Evolutionary conservation across 257 asterid species (phyloP).

Genomic region (Nicotiana paniculata): DNA sequence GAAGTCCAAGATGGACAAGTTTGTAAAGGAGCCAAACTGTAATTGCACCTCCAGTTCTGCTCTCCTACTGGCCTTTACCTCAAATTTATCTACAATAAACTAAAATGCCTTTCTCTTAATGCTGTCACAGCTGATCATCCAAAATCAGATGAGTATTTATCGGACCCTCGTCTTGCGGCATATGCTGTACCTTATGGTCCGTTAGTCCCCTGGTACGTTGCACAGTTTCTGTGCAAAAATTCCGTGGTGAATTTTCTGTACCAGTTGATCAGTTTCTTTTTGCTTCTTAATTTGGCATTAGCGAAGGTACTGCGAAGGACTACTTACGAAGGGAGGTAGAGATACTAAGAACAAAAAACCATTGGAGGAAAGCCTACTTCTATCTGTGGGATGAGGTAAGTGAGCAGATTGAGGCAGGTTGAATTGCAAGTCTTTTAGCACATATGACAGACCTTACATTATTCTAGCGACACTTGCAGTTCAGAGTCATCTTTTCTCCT

Average conservation of each 20-base stretch:
- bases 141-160: constrained; percentile 87
- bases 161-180: constrained; percentile 96
- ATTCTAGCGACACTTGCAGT: neutral
- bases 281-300: constrained; percentile 40
- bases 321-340: constrained; percentile 82
- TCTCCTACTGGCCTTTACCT: neutral
- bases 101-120: neutral
- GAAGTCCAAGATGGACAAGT: neutral
- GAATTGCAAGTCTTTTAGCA: neutral
- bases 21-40: neutral
- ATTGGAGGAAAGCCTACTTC: constrained; percentile 97
- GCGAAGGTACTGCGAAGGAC: constrained; percentile 70
- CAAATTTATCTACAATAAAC: neutral
- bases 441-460: neutral
- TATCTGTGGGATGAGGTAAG: constrained; percentile 99
- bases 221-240: constrained; percentile 10
- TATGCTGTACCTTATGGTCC: constrained; percentile 94
- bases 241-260: constrained; percentile 11
- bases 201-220: constrained; percentile 55
- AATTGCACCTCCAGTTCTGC: neutral
- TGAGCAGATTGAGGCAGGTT: constrained; percentile 12
- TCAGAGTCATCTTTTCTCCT: neutral
- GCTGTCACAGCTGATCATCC: constrained; percentile 85
- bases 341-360: constrained; percentile 65
- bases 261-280: constrained; percentile 29